A percentile compares a stretch with the other conserved stretches of the same genome.
Evolutionary conservation across 257 asterid genomes (phyloP).

Genomic region (Penstemon newberryi): DNA sequence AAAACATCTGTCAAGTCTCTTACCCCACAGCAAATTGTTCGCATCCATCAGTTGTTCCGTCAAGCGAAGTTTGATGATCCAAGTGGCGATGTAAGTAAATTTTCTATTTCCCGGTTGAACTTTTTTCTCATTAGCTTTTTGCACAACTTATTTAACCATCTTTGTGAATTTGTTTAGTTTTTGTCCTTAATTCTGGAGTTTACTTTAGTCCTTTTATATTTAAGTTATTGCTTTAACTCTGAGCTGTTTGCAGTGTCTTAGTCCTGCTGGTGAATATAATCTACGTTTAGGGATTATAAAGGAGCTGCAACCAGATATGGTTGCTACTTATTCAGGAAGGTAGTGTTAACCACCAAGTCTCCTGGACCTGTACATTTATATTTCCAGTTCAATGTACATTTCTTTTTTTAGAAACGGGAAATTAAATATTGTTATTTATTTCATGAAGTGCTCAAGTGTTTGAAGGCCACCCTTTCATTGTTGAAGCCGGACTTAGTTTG

Average conservation of each 20-base stretch:
- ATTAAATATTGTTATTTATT: conserved; percentile 19
- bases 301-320: conserved; percentile 94
- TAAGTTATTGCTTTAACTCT: conserved; percentile 23
- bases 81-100: conserved; percentile 70
- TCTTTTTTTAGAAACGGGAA: conserved; percentile 20
- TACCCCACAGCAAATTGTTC: conserved; percentile 81
- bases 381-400: conserved; percentile 5
- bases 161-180: background rate
- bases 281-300: conserved; percentile 83
- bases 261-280: conserved; percentile 95
- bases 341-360: conserved; percentile 27
- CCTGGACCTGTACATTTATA: background rate
- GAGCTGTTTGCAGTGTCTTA: conserved; percentile 66
- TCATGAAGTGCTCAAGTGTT: conserved; percentile 82
- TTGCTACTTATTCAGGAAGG: conserved; percentile 97
- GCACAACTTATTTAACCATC: background rate
- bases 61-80: conserved; percentile 96
- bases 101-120: conserved; percentile 20
- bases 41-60: conserved; percentile 88
- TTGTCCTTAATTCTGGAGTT: background rate
- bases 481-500: conserved; percentile 92
- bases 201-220: conserved; percentile 16
- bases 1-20: conserved; percentile 70
- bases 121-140: conserved; percentile 14
- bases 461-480: conserved; percentile 93